Evolutionary conservation across 176 grass and related monocot genomes (phyloP).

Genomic region (Oryza nivara): DNA sequence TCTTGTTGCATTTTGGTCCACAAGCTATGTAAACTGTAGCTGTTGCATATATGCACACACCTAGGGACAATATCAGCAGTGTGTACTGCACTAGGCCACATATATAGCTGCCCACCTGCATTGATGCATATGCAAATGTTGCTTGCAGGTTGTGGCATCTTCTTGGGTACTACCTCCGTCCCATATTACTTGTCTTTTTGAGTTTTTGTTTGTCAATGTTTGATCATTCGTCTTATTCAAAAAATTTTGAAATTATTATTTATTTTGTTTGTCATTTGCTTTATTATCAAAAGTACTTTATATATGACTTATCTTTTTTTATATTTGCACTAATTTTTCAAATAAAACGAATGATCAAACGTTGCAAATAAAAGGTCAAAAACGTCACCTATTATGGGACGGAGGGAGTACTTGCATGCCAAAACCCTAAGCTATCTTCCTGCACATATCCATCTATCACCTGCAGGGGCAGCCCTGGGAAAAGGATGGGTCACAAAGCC

Average conservation of each 20-base stretch:
- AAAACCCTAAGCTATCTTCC: conserved; percentile 39
- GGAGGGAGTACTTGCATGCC: conserved; percentile 25
- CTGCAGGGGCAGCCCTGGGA: conserved; percentile 42
- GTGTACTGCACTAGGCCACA: conserved; percentile 25
- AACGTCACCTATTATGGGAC: no score
- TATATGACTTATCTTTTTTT: no score
- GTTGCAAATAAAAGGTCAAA: no score
- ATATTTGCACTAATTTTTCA: no score
- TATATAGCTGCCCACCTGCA: conserved; percentile 32
- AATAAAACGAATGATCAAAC: no score
- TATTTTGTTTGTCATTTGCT: no score
- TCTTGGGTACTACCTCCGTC: conserved; percentile 5
- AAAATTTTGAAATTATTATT: no score
- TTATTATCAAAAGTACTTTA: no score
- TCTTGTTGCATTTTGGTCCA: conserved; percentile 17
- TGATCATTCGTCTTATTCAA: no score
- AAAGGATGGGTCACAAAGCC: conserved; percentile 19
- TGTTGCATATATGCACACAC: conserved; percentile 14
- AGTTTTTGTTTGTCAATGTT: no score
- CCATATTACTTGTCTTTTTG: no score
- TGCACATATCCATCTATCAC: conserved; percentile 34
- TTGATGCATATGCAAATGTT: conserved; percentile 42
- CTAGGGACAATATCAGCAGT: conserved; percentile 27
- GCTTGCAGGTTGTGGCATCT: conserved; percentile 53
- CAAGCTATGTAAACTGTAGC: conserved; percentile 1